Evolutionary conservation across 306 rosid species (phyloP), one percentile per base, ranked within the genome.

Genomic region (Quercus bicolor): DNA sequence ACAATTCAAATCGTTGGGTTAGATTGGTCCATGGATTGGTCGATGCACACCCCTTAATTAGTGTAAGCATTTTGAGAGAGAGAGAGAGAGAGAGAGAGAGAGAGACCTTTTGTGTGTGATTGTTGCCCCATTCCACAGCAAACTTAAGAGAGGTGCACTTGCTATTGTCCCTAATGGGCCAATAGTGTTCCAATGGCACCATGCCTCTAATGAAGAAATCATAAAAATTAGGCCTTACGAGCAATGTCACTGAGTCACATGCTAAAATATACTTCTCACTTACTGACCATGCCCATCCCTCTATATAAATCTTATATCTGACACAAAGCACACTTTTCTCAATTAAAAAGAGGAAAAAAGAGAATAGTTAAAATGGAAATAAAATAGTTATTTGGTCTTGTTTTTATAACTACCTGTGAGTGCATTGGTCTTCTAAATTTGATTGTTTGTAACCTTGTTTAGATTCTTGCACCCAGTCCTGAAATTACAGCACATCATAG

Each of bases 71-170:
- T 8, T 31, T 9, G 5, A 48, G 13, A 48, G 53, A 54, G 10
- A 19, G 53, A 54, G 6, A 19, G 10, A 29, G 21, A 26, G 20
- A 26, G 33, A 68, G 55, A 70, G 26, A n/a, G 31, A 40, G 52
- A 40, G 52, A 12, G 31, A 90, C 94, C 89, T 86, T 72, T 18
- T 80, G 69, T 0, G 84, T 68, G 78, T 93, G 82, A 68, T 75
- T 86, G 81, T 93, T 93, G 59, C 97, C 97, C 98, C 98, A 93
- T 28, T 91, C 84, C 2, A 91, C 98, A 9, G 91, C 97, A 76
- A 85, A 87, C 72, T 88, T 84, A 53, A 93, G 91, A 71, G 98
- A 91, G 56, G 86, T 73, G 84, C 98, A 93, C 80, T 87, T 89
- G 79, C 65, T 62, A 9, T 56, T 76, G 75, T 81, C 87, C 29